Percentiles rank a stretch among this genome's conserved stretches.
Evolutionary conservation across 2,329 filamentous ascomycete genomes (phyloP).

Genomic region (Sporothrix schenckii): DNA sequence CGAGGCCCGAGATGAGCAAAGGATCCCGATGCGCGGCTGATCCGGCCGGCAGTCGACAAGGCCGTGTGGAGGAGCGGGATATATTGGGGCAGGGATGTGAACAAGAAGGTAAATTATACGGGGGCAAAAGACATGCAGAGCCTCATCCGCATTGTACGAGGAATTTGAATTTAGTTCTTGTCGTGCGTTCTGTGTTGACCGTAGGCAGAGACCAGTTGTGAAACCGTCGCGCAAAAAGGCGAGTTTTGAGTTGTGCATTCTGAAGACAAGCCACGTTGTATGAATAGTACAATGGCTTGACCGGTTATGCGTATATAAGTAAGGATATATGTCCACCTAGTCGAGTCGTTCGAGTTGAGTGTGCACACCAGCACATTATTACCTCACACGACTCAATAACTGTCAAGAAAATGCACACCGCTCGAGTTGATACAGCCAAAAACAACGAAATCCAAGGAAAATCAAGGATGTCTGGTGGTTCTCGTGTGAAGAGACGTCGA

Average conservation of each 20-base stretch:
- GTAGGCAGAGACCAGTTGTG: neutral
- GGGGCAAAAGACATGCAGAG: neutral
- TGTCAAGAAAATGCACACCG: no score
- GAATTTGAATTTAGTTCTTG: neutral
- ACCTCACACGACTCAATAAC: no score
- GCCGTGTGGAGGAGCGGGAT: neutral
- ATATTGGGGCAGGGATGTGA: neutral
- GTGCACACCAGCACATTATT: no score
- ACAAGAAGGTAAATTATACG: neutral
- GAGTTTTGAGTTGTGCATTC: neutral
- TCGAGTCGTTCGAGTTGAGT: no score
- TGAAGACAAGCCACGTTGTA: neutral
- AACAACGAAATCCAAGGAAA: neutral
- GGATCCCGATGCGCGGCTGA: conserved; percentile 14
- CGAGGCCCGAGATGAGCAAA: conserved; percentile 25
- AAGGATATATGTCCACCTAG: neutral
- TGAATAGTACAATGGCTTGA: conserved; percentile 16
- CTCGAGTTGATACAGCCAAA: conserved; percentile 6
- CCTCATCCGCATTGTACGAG: neutral
- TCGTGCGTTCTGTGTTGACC: neutral
- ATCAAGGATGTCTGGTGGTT: neutral
- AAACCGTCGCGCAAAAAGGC: neutral
- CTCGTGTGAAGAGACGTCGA: conserved; percentile 6
- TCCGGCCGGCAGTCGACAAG: conserved; percentile 6
- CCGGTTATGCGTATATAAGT: neutral